Evolutionary conservation across 2,329 filamentous ascomycete species (phyloP), one percentile per base, ranked within the genome.

Genomic region (Microcyclospora tardicrescens): DNA sequence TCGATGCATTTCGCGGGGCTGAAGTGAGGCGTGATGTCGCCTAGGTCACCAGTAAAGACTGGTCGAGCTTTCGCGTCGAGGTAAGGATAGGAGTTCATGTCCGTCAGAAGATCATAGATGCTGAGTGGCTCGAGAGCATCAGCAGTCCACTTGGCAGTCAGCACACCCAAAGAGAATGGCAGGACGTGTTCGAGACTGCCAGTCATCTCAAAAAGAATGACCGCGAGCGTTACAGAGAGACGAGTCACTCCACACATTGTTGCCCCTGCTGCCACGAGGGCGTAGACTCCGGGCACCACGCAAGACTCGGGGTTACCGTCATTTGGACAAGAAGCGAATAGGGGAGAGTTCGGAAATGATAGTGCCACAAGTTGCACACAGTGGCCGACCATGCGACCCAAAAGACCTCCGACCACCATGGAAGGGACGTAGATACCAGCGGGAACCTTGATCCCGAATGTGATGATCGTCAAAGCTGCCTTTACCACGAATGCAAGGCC

Each of bases 201-300:
- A 0, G 91, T 98, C 28, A 98, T 69, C 60, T 98, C 91, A 51
- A 98, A 96, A 1, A 96, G 67, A 43, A 98, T 96, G 54, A 96
- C 86, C 0, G 86, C 87, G 8, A 98, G 69, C 0, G 91, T 96
- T 15, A 98, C 84, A 0, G 87, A 94, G 1, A 98, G 65, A 36
- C 91, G 75, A 2, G 91, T 98, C 2, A 96, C 91, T 36, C 91
- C 91, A 49, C 89, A 96, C 91, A 98, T 96, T 27, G 89, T 95
- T 2, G 91, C 86, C 12, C 91, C 91, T 33, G 91, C 91, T 12
- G 87, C 89, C 41, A 95, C 85, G 42, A 98, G 72, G 1, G 86
- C 91, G 57, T 98, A 98, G 0, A 96, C 85, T n/a, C 91, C 91
- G 1, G 91, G 91, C 35, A 93, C 87, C 35, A 98, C 84, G 57